Evolutionary conservation across 202 grass and related monocot genomes (phyloP).

Genomic region (Panicum hallii): DNA sequence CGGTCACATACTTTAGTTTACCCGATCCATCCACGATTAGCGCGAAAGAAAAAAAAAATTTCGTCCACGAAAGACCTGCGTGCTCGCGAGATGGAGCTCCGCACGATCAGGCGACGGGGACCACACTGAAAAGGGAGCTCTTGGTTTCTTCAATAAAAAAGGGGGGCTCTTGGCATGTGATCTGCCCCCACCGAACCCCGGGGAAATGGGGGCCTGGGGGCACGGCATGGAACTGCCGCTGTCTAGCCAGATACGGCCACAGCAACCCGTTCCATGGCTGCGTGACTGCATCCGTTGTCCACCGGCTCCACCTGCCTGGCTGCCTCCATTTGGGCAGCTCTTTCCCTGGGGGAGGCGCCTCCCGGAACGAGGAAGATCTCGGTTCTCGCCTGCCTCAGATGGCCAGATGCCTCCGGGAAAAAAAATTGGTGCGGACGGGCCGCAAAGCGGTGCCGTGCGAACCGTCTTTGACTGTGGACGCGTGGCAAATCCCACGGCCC

Average conservation of each 20-base stretch:
- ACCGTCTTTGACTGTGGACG: too few relatives aligned
- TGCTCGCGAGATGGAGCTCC: neutral
- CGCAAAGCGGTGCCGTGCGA: too few relatives aligned
- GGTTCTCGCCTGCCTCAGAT: slow-evolving; percentile 7
- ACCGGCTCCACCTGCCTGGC: neutral
- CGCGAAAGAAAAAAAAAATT: too few relatives aligned
- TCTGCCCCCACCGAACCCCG: neutral
- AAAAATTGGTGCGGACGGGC: too few relatives aligned
- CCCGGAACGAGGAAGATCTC: neutral
- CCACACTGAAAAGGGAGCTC: neutral
- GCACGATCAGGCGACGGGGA: neutral
- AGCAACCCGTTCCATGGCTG: neutral
- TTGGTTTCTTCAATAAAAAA: neutral
- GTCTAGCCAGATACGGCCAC: neutral
- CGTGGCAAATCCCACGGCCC: too few relatives aligned
- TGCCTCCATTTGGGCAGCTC: neutral
- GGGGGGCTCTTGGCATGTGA: neutral
- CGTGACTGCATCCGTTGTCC: too few relatives aligned
- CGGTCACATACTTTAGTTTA: neutral
- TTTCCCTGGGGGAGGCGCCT: slow-evolving; percentile 30
- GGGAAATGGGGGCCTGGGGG: neutral
- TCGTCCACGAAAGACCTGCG: too few relatives aligned
- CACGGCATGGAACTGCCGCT: neutral
- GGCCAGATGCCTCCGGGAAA: slow-evolving; percentile 15
- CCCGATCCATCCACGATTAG: neutral